Base-by-base conservation (phyloP, 495 filamentous ascomycete species). In the Filosporella fistucella region DNA sequence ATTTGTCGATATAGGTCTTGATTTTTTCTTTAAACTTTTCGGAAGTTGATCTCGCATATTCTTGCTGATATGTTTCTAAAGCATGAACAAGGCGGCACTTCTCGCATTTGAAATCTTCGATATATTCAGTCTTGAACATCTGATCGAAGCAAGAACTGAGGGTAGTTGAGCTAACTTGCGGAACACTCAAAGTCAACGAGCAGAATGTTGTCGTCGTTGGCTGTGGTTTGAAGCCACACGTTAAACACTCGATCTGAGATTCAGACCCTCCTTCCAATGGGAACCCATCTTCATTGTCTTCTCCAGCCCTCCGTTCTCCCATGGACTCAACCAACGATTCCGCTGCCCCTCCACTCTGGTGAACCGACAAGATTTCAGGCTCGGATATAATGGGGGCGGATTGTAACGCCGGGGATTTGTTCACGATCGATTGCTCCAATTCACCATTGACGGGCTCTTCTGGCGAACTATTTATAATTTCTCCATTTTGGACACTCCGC, bases 91-190 rank as follows among this genome's bases (percentile, higher is more conserved):
- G 73, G 10, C 88, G 85, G 50, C 93, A 98, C 56, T 81, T 86
- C 49, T 96, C 93, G 63, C 93, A 99, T 38, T 85, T 86, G 68
- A 91, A 99, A 60, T 96, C 93, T 42, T 99, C 94, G 42, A 99
- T 96, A 59, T 88, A 84, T 58, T 99, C 93, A 0, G 84, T 88
- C 62, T 96, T 96, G 52, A 99, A 81, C 63, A 96, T 80, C 14
- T 85, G 86, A 63, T 99, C 93, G 47, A 97, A 91, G 61, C 94
- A 97, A 3, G 67, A 57, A 39, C 63, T 73, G 20, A 80, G 57
- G 11, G 68, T 70, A 12, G 70, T 74, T 7, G 73, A 64, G 16
- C 63, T 69, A 30, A 71, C 64, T 60, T 89, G 88, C 0, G 93
- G 93, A 3, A 99, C 94, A 51, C 90, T 88, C 32, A 99, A 70